These are phyloP conservation scores for Polygonum maritimum DNA, from an alignment of 148 eudicot genomes.

Conservation along the genomic window DNA sequence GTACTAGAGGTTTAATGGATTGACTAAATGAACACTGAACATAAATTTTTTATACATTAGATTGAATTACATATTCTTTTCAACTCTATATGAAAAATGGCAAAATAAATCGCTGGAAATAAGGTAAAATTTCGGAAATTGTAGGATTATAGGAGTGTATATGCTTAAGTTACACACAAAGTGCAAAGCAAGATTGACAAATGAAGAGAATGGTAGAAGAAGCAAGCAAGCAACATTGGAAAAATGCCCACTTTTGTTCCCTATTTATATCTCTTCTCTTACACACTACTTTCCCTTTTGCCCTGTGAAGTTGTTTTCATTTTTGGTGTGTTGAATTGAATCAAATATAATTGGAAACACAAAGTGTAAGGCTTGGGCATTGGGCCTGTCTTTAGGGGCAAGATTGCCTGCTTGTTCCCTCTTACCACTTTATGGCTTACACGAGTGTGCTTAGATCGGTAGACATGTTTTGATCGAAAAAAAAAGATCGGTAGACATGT, in stretches of 20 bases:
- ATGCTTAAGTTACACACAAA: not conserved
- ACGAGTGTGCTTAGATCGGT: not conserved
- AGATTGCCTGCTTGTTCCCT: constrained; percentile 5
- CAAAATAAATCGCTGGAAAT: not conserved
- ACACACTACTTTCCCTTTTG: not conserved
- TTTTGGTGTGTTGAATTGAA: not conserved
- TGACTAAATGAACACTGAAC: too few relatives aligned
- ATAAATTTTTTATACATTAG: not conserved
- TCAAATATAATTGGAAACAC: not conserved
- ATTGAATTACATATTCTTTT: not conserved
- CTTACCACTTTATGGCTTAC: not conserved
- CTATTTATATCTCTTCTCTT: not conserved
- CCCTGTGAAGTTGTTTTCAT: not conserved
- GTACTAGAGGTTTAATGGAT: too few relatives aligned
- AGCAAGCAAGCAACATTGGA: not conserved
- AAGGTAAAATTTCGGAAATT: not conserved
- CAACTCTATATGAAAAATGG: not conserved
- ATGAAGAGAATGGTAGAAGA: not conserved
- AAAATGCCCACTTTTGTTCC: not conserved
- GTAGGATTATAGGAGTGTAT: not conserved
- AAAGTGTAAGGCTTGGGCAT: not conserved
- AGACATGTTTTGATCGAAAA: too few relatives aligned
- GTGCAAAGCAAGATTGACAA: not conserved
- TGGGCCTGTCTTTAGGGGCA: constrained; percentile 7
- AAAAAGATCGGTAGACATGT: not conserved